A percentile compares a stretch with the other conserved stretches of the same genome.
Evolutionary conservation across 306 rosid species (phyloP).

Genomic region (Canavalia gladiata): DNA sequence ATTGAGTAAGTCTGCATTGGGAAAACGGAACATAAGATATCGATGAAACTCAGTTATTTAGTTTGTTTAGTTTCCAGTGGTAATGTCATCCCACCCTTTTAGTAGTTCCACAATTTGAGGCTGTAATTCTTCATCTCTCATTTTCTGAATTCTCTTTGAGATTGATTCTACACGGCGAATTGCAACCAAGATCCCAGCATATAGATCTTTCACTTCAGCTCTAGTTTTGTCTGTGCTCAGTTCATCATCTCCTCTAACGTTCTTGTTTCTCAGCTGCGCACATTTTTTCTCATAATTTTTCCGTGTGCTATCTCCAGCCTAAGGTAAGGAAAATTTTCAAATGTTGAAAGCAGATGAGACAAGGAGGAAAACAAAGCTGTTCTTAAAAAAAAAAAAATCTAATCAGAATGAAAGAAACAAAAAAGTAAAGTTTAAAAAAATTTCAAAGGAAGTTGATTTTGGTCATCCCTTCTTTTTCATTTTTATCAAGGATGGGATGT

Average conservation of each 20-base stretch:
- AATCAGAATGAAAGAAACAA: not conserved
- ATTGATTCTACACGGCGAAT: conserved; percentile 92
- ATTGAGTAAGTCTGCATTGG: conserved; percentile 77
- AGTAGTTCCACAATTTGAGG: conserved; percentile 89
- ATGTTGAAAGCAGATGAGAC: conserved; percentile 34
- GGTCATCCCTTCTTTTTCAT: not conserved
- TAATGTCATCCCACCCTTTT: conserved; percentile 76
- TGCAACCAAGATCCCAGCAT: conserved; percentile 90
- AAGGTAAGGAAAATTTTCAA: conserved; percentile 38
- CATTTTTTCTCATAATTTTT: conserved; percentile 87
- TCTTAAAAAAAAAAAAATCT: not conserved
- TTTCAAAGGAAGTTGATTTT: not conserved
- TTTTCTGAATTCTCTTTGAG: conserved; percentile 79
- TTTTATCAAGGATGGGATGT: conserved; percentile 1
- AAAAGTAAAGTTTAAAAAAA: not conserved
- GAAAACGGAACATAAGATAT: conserved; percentile 53
- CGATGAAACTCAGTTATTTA: conserved; percentile 42
- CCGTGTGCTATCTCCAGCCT: conserved; percentile 89
- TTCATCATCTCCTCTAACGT: conserved; percentile 76
- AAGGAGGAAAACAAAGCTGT: conserved; percentile 2
- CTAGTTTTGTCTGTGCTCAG: conserved; percentile 73
- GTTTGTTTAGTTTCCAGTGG: conserved; percentile 37
- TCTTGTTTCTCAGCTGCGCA: conserved; percentile 70
- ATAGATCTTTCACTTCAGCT: conserved; percentile 81
- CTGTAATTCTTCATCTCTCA: conserved; percentile 90